Evolutionary conservation across 306 rosid genomes (phyloP), one percentile per base, ranked within the genome.

Genomic region (Spatholobus suberectus): DNA sequence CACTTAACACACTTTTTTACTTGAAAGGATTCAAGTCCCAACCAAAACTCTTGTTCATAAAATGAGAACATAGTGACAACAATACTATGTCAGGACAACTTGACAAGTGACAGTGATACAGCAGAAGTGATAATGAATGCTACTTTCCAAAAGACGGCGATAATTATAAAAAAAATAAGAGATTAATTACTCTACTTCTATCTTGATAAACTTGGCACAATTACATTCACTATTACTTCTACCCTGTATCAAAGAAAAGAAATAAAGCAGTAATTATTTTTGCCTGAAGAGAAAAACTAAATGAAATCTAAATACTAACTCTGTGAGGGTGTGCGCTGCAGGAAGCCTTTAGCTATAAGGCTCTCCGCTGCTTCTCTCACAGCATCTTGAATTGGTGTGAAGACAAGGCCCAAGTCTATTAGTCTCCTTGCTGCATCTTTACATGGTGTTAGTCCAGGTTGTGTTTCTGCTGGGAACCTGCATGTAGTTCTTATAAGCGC

Each of bases 391-490:
- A 95, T 14, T 8, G 97, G 98, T 0, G 90, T 89, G 76, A 95
- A 93, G 61, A 79, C 87, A 43, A 92, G 67, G 12, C 96, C 99
- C 83, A 95, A 83, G 55, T 93, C 88, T 11, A 90, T 86, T 55
- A 95, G 80, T 81, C 88, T 90, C 89, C 59, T 95, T 8, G 98
- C 92, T 69, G 98, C 98, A 80, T 89, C 91, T 83, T 78, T 75
- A 82, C 90, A 87, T 18, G 88, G 85, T 76, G 77, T 76, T 59
- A 95, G 63, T 5, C 96, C 96, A 43, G 93, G 98, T 74, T 92
- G 98, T 67, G 98, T 95, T 87, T 90, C 96, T 5, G 63, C 81
- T 1, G 43, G 82, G 76, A 95, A 90, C 71, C 98, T 95, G 94
- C 82, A 87, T 15, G 47, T 4, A 35, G 2, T 72, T 78, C 75